These are phyloP conservation scores for Starmera quercuum DNA, from an alignment of 805 yeast genomes.

Conservation along the genomic window DNA sequence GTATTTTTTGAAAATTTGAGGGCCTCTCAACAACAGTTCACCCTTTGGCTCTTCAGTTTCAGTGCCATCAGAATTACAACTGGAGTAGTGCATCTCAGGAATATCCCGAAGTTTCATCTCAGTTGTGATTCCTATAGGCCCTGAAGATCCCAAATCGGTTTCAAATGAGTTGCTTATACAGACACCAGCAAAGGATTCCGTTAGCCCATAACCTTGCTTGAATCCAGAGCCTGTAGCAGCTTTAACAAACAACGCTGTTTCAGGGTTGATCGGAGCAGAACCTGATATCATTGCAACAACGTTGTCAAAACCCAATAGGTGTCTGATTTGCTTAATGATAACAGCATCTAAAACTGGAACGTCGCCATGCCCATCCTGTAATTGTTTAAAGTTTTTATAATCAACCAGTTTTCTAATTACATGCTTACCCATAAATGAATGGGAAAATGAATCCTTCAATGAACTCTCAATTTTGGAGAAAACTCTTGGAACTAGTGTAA, in stretches of 20 bases:
- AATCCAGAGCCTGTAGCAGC: slow-evolving; percentile 38
- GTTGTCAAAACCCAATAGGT: slow-evolving; percentile 31
- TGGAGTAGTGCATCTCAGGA: slow-evolving; percentile 38
- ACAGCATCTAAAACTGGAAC: slow-evolving; percentile 2
- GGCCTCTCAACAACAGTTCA: slow-evolving; percentile 50
- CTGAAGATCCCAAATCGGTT: slow-evolving; percentile 31
- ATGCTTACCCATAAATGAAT: slow-evolving; percentile 6
- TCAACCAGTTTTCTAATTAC: slow-evolving; percentile 10
- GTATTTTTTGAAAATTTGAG: slow-evolving; percentile 45
- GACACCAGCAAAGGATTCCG: slow-evolving; percentile 57
- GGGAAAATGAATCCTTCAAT: slow-evolving; percentile 20
- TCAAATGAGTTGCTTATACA: slow-evolving; percentile 31
- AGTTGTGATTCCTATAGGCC: slow-evolving; percentile 40
- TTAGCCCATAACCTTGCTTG: slow-evolving; percentile 52
- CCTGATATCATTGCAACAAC: slow-evolving; percentile 32
- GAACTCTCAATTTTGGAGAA: slow-evolving; percentile 44
- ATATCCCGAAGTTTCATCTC: slow-evolving; percentile 50
- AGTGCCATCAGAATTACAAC: slow-evolving; percentile 35
- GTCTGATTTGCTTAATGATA: slow-evolving; percentile 30
- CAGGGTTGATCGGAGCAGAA: slow-evolving; percentile 55
- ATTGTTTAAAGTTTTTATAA: background rate
- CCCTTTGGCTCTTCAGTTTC: slow-evolving; percentile 26
- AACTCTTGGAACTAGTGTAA: slow-evolving; percentile 52
- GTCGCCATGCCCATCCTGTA: slow-evolving; percentile 3
- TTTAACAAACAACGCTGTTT: slow-evolving; percentile 45